Evolutionary conservation across 345 rosid species (phyloP), one percentile per base, ranked within the genome.

Genomic region (Lumnitzera racemosa): DNA sequence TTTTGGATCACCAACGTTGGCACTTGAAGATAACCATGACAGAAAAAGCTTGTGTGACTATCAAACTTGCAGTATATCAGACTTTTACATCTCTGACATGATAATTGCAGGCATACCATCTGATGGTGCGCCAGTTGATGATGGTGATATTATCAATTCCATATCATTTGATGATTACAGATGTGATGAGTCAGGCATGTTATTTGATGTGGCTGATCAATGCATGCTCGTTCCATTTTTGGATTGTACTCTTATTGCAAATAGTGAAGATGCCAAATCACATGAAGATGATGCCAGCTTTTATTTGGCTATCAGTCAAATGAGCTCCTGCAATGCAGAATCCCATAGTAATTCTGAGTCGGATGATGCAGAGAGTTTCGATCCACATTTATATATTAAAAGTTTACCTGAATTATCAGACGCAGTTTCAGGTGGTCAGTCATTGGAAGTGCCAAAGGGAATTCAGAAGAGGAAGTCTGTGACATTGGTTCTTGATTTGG

Each of bases 401-500:
- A 88, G 74, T 76, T 74, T 86, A 74, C 96, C 95, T 15, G 98
- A 88, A 76, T 76, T 91, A 62, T 86, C 96, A 7, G 88, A 88
- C 59, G 82, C 76, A 63, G 89, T 80, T 25, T 72, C 94, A 51
- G 80, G 70, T 67, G 82, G 74, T 73, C 77, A 59, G 62, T 82
- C 89, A 24, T 56, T 61, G 57, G 47, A 65, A 56, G 58, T 46
- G 10, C 73, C 76, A 4, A 81, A 70, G 72, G 90, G 83, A 55
- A 66, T 76, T 65, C 51, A 63, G 64, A 72, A 72, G 71, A 72
- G 76, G 78, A 88, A 86, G 69, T 61, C 89, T 55, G 72, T 84
- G 54, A 91, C 96, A 25, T 78, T 91, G 49, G 96, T 81, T 58
- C 98, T 91, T 72, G 98, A 91, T 81, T 81, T 91, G 81, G 98